phyloP scores from a whole-genome alignment of 169 alveolate genomes.

The Theileria annulata region DNA sequence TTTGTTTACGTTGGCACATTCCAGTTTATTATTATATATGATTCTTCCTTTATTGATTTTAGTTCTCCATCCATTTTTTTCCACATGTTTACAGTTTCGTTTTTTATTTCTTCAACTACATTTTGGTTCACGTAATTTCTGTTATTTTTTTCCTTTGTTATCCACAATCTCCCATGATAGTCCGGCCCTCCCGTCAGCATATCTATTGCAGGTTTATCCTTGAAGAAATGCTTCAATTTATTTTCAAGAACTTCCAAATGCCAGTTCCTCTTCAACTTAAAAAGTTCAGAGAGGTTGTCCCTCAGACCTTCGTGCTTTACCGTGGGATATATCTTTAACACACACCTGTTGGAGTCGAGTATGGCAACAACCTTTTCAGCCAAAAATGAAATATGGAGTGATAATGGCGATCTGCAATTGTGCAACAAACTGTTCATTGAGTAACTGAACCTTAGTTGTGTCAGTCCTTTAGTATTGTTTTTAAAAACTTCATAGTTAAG shows the following conservation, averaged over 20 bases:
- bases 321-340: conserved; percentile 20
- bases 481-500: conserved; percentile 31
- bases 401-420: conserved; percentile 27
- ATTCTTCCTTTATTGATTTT: conserved; percentile 35
- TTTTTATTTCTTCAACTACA: not conserved
- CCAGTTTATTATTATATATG: conserved; percentile 44
- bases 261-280: conserved; percentile 27
- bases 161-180: conserved; percentile 46
- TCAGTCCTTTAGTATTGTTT: conserved; percentile 37
- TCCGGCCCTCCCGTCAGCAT: conserved; percentile 41
- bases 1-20: conserved; percentile 30
- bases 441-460: conserved; percentile 31
- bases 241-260: conserved; percentile 38
- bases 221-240: conserved; percentile 19
- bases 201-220: conserved; percentile 25
- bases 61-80: not conserved
- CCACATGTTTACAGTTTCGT: not conserved
- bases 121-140: not conserved
- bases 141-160: conserved; percentile 18
- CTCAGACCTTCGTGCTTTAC: conserved; percentile 17
- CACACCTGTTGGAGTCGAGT: conserved; percentile 16
- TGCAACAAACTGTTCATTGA: conserved; percentile 35
- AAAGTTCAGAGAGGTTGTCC: conserved; percentile 29
- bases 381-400: conserved; percentile 22
- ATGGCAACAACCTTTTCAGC: conserved; percentile 23